phyloP scores from a whole-genome alignment of 1,139 yeast species.

The Candida tetrigidarum region DNA sequence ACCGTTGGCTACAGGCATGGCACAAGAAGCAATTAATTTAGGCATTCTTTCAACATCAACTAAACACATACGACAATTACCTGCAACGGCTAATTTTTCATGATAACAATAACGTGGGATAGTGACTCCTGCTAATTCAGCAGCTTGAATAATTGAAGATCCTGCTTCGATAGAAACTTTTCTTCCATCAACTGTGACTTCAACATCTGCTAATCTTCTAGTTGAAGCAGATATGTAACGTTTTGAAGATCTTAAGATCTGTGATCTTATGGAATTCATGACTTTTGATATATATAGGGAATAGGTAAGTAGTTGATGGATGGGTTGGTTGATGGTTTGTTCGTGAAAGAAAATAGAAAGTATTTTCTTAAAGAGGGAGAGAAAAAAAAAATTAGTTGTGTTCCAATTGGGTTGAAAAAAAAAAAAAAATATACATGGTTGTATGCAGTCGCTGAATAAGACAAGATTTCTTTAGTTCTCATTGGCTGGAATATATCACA shows the following conservation, averaged over 20 bases:
- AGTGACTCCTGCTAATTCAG: conserved; percentile 87
- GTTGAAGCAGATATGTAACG: conserved; percentile 35
- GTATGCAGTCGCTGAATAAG: conserved; percentile 18
- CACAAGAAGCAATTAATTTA: conserved; percentile 89
- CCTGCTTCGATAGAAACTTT: conserved; percentile 84
- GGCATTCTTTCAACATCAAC: conserved; percentile 93
- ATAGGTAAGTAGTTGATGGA: not conserved
- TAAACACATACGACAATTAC: conserved; percentile 93
- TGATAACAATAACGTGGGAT: conserved; percentile 93
- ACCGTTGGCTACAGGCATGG: conserved; percentile 88
- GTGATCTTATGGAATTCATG: conserved; percentile 25
- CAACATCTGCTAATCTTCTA: conserved; percentile 58
- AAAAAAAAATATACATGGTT: too few relatives aligned
- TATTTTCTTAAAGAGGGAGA: too few relatives aligned
- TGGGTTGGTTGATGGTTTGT: conserved; percentile 1
- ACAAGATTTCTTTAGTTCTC: conserved; percentile 18
- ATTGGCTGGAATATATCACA: not conserved
- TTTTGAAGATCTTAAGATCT: conserved; percentile 29
- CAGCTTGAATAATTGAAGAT: conserved; percentile 87
- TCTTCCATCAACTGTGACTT: conserved; percentile 78
- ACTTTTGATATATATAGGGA: not conserved
- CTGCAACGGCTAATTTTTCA: conserved; percentile 91
- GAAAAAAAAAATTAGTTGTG: conserved; percentile 1
- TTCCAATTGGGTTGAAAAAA: conserved; percentile 7
- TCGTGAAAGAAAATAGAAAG: not conserved